Evolutionary conservation across 139 green algal genomes (phyloP).

Genomic region (Diplosphaera chodatii): DNA sequence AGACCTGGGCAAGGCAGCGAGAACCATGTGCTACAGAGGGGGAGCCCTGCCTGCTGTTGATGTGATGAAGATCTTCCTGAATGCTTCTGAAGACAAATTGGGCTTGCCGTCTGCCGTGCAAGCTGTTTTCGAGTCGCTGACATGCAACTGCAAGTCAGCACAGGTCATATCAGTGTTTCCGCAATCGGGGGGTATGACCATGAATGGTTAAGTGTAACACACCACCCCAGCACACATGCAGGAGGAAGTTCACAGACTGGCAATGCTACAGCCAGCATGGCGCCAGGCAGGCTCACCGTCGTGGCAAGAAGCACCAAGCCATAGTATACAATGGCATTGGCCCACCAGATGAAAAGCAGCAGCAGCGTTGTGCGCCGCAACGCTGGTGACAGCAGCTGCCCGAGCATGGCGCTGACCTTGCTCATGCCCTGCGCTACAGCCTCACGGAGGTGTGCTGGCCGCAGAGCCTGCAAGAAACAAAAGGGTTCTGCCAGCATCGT

Average conservation of each 20-base stretch:
- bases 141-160: slow-evolving; percentile 15
- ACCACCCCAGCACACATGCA: background rate
- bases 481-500: too few relatives aligned
- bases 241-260: background rate
- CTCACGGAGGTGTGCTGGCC: background rate
- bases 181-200: too few relatives aligned
- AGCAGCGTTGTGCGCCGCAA: slow-evolving; percentile 47
- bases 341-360: slow-evolving; percentile 63
- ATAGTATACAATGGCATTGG: slow-evolving; percentile 67
- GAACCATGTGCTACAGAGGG: too few relatives aligned
- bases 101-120: slow-evolving; percentile 9
- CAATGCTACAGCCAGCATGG: background rate
- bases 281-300: slow-evolving; percentile 29
- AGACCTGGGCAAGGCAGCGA: too few relatives aligned
- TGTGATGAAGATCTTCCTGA: slow-evolving; percentile 29
- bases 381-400: slow-evolving; percentile 8
- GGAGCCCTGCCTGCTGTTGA: slow-evolving; percentile 13
- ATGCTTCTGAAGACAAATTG: background rate
- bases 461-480: background rate
- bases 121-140: background rate
- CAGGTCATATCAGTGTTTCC: too few relatives aligned
- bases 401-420: background rate
- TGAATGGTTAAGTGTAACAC: too few relatives aligned
- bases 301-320: slow-evolving; percentile 71
- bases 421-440: background rate